Evolutionary conservation across 1,284 basidiomycete genomes (phyloP).

Genomic region (Takashimella tepidaria): DNA sequence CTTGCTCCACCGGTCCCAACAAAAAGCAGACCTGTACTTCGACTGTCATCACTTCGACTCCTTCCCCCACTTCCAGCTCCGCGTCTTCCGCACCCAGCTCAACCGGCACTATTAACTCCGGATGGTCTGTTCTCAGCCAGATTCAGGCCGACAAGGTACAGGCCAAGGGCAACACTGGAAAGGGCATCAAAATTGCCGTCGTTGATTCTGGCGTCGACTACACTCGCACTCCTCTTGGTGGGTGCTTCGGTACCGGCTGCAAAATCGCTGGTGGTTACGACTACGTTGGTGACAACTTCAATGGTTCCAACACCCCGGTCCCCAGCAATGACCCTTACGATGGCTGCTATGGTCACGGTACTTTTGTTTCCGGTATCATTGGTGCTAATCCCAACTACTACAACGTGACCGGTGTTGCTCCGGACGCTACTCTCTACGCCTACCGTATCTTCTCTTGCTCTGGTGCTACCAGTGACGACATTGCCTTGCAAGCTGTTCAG

Average conservation of each 20-base stretch:
- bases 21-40: slow-evolving; percentile 18
- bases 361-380: slow-evolving; percentile 62
- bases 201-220: slow-evolving; percentile 56
- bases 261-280: slow-evolving; percentile 51
- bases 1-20: slow-evolving; percentile 12
- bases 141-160: slow-evolving; percentile 53
- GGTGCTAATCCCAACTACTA: slow-evolving; percentile 53
- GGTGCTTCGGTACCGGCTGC: slow-evolving; percentile 58
- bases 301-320: slow-evolving; percentile 38
- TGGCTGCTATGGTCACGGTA: slow-evolving; percentile 54
- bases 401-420: slow-evolving; percentile 48
- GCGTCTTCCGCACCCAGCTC: slow-evolving; percentile 1
- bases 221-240: slow-evolving; percentile 60
- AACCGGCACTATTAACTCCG: slow-evolving; percentile 12
- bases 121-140: slow-evolving; percentile 26
- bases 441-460: slow-evolving; percentile 49
- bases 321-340: slow-evolving; percentile 47
- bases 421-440: slow-evolving; percentile 34
- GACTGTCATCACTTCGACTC: slow-evolving; percentile 7
- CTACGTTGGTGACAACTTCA: slow-evolving; percentile 46
- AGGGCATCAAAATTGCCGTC: slow-evolving; percentile 55
- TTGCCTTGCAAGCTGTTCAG: slow-evolving; percentile 47
- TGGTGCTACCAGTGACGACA: slow-evolving; percentile 45
- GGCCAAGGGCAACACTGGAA: slow-evolving; percentile 52
- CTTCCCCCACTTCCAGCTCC: not conserved